Conservation (phyloP, 1,284 basidiomycete species). For the Lentinula novae-zelandiae region DNA sequence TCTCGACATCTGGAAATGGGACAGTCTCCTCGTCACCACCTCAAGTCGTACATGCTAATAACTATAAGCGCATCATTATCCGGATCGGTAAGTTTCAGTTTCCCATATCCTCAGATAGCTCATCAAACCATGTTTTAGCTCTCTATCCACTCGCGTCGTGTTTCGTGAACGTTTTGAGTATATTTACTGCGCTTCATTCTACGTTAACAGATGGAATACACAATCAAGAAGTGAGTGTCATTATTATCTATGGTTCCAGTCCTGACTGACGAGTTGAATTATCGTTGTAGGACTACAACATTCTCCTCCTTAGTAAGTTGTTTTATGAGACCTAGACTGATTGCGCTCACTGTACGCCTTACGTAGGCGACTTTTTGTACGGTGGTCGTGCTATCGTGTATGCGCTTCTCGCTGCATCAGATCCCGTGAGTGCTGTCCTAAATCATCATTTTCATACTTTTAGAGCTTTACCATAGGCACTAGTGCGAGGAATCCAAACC, state of each 20-base stretch:
- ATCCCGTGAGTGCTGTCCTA: conserved; percentile 1
- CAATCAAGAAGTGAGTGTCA: neutral
- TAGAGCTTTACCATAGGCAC: no score
- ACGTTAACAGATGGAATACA: conserved; percentile 6
- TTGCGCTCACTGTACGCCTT: neutral
- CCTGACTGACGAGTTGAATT: no score
- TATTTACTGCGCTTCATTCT: conserved; percentile 4
- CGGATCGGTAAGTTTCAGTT: conserved; percentile 9
- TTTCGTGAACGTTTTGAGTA: conserved; percentile 8
- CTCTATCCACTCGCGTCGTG: conserved; percentile 13
- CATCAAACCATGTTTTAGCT: neutral
- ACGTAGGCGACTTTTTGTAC: conserved; percentile 9
- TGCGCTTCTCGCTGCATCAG: neutral
- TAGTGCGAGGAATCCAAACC: no score
- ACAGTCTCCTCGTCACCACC: no score
- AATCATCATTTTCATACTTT: no score
- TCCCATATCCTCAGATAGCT: neutral
- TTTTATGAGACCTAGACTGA: neutral
- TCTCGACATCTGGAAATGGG: no score
- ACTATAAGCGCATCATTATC: conserved; percentile 10
- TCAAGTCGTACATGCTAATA: neutral
- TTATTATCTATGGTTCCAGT: no score
- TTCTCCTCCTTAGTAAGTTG: conserved; percentile 5
- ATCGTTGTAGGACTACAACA: conserved; percentile 6
- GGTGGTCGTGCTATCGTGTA: conserved; percentile 5